Percentiles rank a stretch among this genome's conserved stretches.
These are phyloP conservation scores for Candida silvatica DNA, from an alignment of 805 yeast genomes.

Conservation along the genomic window DNA sequence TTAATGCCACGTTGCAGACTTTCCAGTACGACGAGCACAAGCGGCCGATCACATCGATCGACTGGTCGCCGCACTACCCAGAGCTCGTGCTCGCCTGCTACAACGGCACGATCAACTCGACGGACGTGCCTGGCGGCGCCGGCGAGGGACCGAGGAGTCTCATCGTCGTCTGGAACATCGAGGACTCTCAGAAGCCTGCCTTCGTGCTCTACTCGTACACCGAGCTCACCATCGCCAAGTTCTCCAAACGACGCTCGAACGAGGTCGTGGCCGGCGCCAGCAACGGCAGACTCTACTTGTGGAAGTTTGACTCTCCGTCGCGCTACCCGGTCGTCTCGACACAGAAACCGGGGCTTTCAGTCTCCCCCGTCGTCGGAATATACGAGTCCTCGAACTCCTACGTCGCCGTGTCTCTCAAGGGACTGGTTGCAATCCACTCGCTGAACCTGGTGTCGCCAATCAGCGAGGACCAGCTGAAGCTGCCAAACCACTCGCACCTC, in stretches of 20 bases:
- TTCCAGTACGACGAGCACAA: neutral
- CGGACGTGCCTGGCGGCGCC: neutral
- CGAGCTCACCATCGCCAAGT: slow-evolving; percentile 29
- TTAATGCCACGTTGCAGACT: no score
- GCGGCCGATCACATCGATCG: slow-evolving; percentile 18
- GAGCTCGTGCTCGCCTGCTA: slow-evolving; percentile 21
- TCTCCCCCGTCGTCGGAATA: slow-evolving; percentile 13
- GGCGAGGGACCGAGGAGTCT: slow-evolving; percentile 3
- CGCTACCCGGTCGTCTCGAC: slow-evolving; percentile 14
- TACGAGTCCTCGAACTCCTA: slow-evolving; percentile 19
- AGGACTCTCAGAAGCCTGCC: slow-evolving; percentile 20
- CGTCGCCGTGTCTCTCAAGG: slow-evolving; percentile 15
- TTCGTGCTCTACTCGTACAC: slow-evolving; percentile 26
- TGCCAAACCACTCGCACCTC: slow-evolving; percentile 2
- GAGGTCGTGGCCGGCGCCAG: slow-evolving; percentile 39
- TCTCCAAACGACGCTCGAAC: slow-evolving; percentile 29
- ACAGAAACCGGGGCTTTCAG: slow-evolving; percentile 2
- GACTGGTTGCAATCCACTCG: slow-evolving; percentile 13
- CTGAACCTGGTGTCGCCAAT: slow-evolving; percentile 14
- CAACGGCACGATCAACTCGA: slow-evolving; percentile 2
- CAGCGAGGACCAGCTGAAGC: slow-evolving; percentile 6
- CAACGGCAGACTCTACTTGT: slow-evolving; percentile 42
- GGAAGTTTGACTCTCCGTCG: slow-evolving; percentile 33
- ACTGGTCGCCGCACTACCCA: slow-evolving; percentile 22
- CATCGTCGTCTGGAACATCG: slow-evolving; percentile 23